These are phyloP conservation scores for Anthracocystis panici-leucophaei DNA, from an alignment of 1,284 basidiomycete species.

Conservation along the genomic window DNA sequence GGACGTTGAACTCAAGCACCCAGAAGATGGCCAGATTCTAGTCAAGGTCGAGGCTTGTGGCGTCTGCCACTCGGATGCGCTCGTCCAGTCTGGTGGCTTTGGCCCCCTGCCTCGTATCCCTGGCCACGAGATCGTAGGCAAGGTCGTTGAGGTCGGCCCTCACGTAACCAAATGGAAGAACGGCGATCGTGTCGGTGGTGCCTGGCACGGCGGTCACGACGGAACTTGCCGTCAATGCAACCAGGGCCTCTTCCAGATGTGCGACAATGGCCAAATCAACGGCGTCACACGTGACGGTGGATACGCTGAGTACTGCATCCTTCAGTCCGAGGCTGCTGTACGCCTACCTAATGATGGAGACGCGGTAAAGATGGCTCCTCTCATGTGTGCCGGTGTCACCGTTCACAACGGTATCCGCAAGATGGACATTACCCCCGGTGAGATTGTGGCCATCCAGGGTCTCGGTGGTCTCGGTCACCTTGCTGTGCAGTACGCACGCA, in stretches of 20 bases:
- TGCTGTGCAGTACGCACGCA: constrained; percentile 67
- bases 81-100: constrained; percentile 30
- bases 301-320: constrained; percentile 49
- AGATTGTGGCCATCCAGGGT: constrained; percentile 71
- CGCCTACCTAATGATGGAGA: constrained; percentile 65
- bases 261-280: constrained; percentile 57
- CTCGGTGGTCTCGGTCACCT: constrained; percentile 71
- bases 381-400: constrained; percentile 71
- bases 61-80: constrained; percentile 84
- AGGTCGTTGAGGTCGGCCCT: constrained; percentile 59
- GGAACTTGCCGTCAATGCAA: constrained; percentile 63
- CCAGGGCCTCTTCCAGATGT: constrained; percentile 59
- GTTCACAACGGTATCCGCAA: constrained; percentile 70
- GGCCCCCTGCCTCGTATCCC: constrained; percentile 54
- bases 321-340: constrained; percentile 69
- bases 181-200: constrained; percentile 65
- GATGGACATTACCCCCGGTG: constrained; percentile 63
- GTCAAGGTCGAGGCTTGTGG: constrained; percentile 92
- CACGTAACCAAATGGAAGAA: constrained; percentile 56
- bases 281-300: constrained; percentile 60
- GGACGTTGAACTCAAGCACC: constrained; percentile 91
- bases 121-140: constrained; percentile 65
- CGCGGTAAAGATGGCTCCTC: constrained; percentile 71
- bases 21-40: constrained; percentile 88
- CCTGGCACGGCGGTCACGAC: constrained; percentile 65